phyloP scores from a whole-genome alignment of 306 rosid genomes.

The Crotalaria pallida region DNA sequence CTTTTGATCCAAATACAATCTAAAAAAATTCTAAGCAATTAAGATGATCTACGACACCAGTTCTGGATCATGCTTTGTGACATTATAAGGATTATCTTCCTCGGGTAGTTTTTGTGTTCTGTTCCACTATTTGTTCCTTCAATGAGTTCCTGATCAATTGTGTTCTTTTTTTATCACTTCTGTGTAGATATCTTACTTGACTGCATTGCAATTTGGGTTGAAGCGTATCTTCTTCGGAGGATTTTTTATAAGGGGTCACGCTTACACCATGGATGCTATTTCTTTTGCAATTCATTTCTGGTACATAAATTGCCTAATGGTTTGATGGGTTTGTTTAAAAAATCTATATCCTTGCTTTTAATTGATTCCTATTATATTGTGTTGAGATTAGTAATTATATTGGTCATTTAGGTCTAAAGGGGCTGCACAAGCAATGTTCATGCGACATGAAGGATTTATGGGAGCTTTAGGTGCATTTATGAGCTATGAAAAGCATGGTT shows the following conservation, averaged over 20 bases:
- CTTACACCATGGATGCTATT: constrained; percentile 89
- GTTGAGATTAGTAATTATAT: constrained; percentile 9
- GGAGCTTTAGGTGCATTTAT: constrained; percentile 91
- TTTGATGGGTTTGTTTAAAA: background rate
- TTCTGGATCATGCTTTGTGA: constrained; percentile 10
- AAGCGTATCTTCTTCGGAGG: constrained; percentile 92
- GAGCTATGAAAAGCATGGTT: constrained; percentile 91
- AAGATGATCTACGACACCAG: background rate
- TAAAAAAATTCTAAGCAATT: background rate
- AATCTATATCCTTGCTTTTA: background rate
- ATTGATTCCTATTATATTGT: background rate
- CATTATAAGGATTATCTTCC: constrained; percentile 5
- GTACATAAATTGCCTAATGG: constrained; percentile 29
- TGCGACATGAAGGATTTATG: constrained; percentile 84
- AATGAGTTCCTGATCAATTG: background rate
- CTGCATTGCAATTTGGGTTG: constrained; percentile 68
- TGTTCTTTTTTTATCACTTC: constrained; percentile 10
- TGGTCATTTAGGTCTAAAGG: constrained; percentile 66
- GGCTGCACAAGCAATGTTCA: constrained; percentile 81
- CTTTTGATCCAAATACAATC: background rate
- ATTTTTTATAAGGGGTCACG: constrained; percentile 89
- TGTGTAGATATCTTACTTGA: constrained; percentile 72
- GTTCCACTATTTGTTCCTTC: constrained; percentile 4
- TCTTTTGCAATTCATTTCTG: constrained; percentile 84
- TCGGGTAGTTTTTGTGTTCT: background rate